Conservation (phyloP, 768 basidiomycete genomes). For the Mycena kentingensis region DNA sequence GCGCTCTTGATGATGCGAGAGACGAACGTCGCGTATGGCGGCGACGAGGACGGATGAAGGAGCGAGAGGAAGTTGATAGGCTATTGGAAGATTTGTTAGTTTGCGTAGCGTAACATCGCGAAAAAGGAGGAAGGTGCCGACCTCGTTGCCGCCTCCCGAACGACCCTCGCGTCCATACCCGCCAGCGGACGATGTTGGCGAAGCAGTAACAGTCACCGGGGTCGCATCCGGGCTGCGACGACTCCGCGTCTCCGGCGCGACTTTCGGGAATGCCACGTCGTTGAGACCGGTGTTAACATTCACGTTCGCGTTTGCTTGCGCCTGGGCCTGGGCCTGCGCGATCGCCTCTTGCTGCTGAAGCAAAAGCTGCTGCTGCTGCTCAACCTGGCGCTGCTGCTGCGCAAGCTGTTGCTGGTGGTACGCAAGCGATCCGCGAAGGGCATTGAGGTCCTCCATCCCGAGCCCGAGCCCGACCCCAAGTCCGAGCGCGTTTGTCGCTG, state of each 20-base stretch:
- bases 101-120: constrained; percentile 20
- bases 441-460: constrained; percentile 1
- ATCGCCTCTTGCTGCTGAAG: not conserved
- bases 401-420: constrained; percentile 32
- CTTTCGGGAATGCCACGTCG: too few relatives aligned
- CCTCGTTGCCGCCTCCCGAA: constrained; percentile 48
- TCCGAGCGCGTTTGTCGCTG: not conserved
- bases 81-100: constrained; percentile 38
- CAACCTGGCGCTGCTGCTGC: constrained; percentile 27
- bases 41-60: constrained; percentile 81
- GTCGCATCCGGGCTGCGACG: too few relatives aligned
- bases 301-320: not conserved
- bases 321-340: not conserved
- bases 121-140: constrained; percentile 36
- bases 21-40: constrained; percentile 82
- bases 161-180: constrained; percentile 16
- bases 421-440: constrained; percentile 8
- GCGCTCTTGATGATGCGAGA: constrained; percentile 86
- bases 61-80: constrained; percentile 89
- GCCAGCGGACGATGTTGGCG: not conserved
- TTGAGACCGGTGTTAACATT: too few relatives aligned
- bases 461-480: not conserved
- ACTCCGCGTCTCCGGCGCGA: too few relatives aligned
- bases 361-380: constrained; percentile 20
- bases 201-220: not conserved